These are phyloP conservation scores for Neurospora sp. DNA, from an alignment of 495 filamentous ascomycete species.

Conservation along the genomic window DNA sequence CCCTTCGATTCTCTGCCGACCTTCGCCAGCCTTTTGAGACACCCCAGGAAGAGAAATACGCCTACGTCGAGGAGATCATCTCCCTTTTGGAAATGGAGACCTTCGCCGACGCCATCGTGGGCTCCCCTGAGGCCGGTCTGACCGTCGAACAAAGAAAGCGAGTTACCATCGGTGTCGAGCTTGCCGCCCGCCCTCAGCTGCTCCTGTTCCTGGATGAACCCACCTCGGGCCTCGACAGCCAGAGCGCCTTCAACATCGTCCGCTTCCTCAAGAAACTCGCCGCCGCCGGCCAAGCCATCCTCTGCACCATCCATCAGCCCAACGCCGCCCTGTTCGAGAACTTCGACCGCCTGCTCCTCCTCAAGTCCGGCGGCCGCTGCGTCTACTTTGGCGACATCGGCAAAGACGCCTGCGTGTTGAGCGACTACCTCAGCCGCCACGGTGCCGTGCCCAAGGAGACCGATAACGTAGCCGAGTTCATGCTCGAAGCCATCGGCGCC, in stretches of 20 bases:
- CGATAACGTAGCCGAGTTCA: slow-evolving; percentile 78
- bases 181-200: slow-evolving; percentile 77
- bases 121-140: slow-evolving; percentile 63
- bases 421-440: slow-evolving; percentile 40
- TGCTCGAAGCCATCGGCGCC: slow-evolving; percentile 80
- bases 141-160: slow-evolving; percentile 87
- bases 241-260: slow-evolving; percentile 81
- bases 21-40: slow-evolving; percentile 66
- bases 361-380: slow-evolving; percentile 59
- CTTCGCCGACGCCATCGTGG: slow-evolving; percentile 79
- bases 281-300: slow-evolving; percentile 73
- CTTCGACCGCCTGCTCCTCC: slow-evolving; percentile 59
- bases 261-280: slow-evolving; percentile 80
- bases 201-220: slow-evolving; percentile 87
- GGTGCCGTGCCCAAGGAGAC: slow-evolving; percentile 43
- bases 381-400: slow-evolving; percentile 62
- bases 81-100: slow-evolving; percentile 71
- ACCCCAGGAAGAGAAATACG: slow-evolving; percentile 62
- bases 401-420: slow-evolving; percentile 35
- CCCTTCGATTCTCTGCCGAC: slow-evolving; percentile 73
- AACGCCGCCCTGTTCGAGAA: slow-evolving; percentile 78
- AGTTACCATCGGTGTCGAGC: slow-evolving; percentile 82
- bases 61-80: slow-evolving; percentile 77
- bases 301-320: slow-evolving; percentile 91
- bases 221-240: slow-evolving; percentile 77